Evolutionary conservation across 768 basidiomycete species (phyloP), one percentile per base, ranked within the genome.

Genomic region (Mycena sanguinolenta): DNA sequence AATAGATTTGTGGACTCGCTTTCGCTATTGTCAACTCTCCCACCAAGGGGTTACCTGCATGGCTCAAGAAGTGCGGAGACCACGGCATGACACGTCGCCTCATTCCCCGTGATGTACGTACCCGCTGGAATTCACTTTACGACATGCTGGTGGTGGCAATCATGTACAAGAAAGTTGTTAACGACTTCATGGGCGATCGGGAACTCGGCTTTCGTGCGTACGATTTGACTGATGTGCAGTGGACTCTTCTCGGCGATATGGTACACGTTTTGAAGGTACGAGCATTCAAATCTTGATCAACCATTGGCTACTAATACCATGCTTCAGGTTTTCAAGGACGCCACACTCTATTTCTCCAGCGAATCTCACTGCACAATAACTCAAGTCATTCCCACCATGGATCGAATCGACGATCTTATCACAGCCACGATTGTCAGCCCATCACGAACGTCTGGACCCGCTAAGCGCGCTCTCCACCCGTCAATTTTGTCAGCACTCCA

Each of bases 31-130:
- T 79, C 10, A 64, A 81, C 69, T 82, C 79, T 0, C 74, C 76
- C 0, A 83, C 78, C 2, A 75, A 71, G 8, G 62, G 79, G 42
- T 76, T 84, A 0, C 82, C 81, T 0, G 53, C 59, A 21, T 84
- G 83, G 81, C 44, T 72, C 1, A n/a, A 50, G 19, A 36, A 61
- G 0, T 65, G 80, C 10, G 30, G 28, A 50, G 71, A 1, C 7
- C 59, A 70, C 23, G 52, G 68, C 1, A 28, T 79, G n/a, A n/a
- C 39, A 30, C 1, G 38, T 0, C n/a, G 73, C 4, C 63, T 74
- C 19, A 78, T 83, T 62, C 82, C 80, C n/a, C 75, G 77, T 0
- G 80, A 84, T 66, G 81, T 84, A 1, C n/a, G 50, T 0, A 84
- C 81, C 0, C 67, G 77, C 0, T 84, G 82, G 83, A 84, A 83